Evolutionary conservation across 2,329 filamentous ascomycete species (phyloP), one percentile per base, ranked within the genome.

Genomic region (Verticillium nubilum): DNA sequence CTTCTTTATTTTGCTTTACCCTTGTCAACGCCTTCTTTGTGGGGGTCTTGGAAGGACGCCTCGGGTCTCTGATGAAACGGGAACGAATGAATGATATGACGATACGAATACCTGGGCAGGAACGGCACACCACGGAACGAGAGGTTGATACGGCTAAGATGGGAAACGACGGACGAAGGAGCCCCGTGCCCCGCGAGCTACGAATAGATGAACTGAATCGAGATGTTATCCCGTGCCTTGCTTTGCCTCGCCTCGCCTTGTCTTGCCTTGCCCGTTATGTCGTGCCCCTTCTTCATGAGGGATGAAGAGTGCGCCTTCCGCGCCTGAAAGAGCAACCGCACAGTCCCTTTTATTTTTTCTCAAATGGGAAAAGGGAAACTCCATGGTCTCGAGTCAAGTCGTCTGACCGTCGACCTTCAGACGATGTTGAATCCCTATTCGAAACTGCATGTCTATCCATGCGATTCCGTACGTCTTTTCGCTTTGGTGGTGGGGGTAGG

Each of bases 21-120:
- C 29, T 31, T 31, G 29, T 31, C 29, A 13, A 31, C 13, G 29
- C 9, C 29, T 31, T 57, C 53, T 58, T 62, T 57, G 57, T 54
- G 54, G 31, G 52, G 25, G 10, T 28, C 52, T 28, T 13, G 25
- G 52, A 26, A 28, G 52, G 52, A 53, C 15, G 17, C 52, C 17
- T 5, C 5, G 25, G 25, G 7, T 53, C 52, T 28, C 23, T 53
- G 19, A 53, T 53, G 52, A 53, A 17, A 56, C 23, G 54, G 31
- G 52, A n/a, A 56, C 54, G 54, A 56, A 25, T 56, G 29, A 56
- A 33, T 23, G 33, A 33, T 25, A 55, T 19, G 54, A 55, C 31
- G 15, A 23, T 10, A 42, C 25, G 54, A 56, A 23, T 5, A 37
- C 25, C 13, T 28, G 52, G 26, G 52, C 52, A 28, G 15, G 25